Evolutionary conservation across 495 filamentous ascomycete genomes (phyloP).

Genomic region (Neurospora sp.): DNA sequence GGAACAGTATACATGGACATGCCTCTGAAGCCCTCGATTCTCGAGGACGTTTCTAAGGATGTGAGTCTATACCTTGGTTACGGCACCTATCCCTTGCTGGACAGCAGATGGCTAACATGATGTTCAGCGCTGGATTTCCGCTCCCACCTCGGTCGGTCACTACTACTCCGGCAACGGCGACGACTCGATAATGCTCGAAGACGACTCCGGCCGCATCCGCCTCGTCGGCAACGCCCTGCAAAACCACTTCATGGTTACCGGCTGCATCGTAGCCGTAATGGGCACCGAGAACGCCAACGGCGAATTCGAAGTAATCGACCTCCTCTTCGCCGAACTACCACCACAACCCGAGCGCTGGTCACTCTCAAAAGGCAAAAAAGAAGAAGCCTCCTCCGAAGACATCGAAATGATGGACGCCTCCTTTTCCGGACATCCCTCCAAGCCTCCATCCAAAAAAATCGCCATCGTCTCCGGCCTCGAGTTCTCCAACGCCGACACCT

Average conservation of each 20-base stretch:
- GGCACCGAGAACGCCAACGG: constrained; percentile 89
- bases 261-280: constrained; percentile 81
- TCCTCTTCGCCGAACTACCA: constrained; percentile 77
- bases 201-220: constrained; percentile 87
- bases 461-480: constrained; percentile 83
- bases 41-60: constrained; percentile 90
- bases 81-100: not conserved
- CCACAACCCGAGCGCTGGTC: constrained; percentile 74
- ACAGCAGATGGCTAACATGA: not conserved
- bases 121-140: constrained; percentile 68
- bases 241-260: constrained; percentile 68
- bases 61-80: constrained; percentile 37
- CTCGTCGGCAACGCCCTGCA: constrained; percentile 60
- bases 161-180: constrained; percentile 52
- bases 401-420: constrained; percentile 34
- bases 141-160: constrained; percentile 68
- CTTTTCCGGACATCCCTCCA: constrained; percentile 5
- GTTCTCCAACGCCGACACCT: constrained; percentile 61
- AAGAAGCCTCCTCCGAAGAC: constrained; percentile 24
- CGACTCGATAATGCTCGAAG: constrained; percentile 79
- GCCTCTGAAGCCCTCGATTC: constrained; percentile 91
- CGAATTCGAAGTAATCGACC: constrained; percentile 84
- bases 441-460: constrained; percentile 48
- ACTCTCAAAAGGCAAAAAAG: constrained; percentile 24
- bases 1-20: constrained; percentile 97